These are phyloP conservation scores for Pseudocercospora musae DNA, from an alignment of 2,329 filamentous ascomycete species.

Conservation along the genomic window DNA sequence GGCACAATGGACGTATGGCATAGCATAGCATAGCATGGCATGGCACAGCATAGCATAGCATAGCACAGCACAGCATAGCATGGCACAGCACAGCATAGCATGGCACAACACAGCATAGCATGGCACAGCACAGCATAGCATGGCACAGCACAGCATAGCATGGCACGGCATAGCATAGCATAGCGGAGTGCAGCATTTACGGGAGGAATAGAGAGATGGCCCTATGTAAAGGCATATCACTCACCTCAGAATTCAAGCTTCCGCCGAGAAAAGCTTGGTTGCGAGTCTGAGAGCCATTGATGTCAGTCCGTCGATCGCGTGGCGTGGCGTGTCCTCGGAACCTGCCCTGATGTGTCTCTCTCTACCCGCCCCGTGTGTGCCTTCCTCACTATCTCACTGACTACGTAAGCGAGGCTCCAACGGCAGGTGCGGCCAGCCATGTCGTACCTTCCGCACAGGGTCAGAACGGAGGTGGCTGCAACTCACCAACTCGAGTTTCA, in stretches of 20 bases:
- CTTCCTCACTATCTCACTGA: too few species aligned
- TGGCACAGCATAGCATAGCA: background rate
- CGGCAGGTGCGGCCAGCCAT: too few species aligned
- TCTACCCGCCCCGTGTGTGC: too few species aligned
- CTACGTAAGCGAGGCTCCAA: too few species aligned
- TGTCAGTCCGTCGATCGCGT: background rate
- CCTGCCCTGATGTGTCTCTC: background rate
- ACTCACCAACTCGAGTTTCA: too few species aligned
- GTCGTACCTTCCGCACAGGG: too few species aligned
- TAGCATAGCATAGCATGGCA: background rate
- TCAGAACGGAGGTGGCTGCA: too few species aligned
- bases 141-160: background rate
- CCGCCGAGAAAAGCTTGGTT: background rate
- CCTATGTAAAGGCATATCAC: background rate
- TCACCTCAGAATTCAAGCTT: slow-evolving; percentile 3
- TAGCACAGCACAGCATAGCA: background rate
- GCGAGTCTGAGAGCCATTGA: background rate
- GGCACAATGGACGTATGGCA: background rate
- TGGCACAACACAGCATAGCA: too few species aligned
- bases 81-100: slow-evolving; percentile 2
- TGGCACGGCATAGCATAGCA: background rate
- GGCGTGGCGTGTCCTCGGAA: background rate
- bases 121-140: background rate
- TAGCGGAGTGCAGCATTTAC: background rate
- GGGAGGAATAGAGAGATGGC: background rate